Evolutionary conservation across 768 basidiomycete species (phyloP).

Genomic region (Mycena belliarum): DNA sequence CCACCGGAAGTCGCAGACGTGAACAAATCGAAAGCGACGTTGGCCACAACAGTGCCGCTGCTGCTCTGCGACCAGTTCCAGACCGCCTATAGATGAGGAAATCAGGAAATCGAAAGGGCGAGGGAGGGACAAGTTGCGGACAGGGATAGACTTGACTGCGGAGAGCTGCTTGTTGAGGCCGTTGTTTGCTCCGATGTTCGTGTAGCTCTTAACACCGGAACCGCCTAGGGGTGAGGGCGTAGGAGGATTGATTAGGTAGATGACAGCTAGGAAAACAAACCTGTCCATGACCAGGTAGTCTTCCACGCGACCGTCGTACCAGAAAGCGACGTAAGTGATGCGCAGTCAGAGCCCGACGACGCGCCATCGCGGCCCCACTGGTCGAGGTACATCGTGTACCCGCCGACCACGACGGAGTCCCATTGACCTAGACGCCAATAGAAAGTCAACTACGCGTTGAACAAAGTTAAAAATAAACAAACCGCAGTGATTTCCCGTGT

Average conservation of each 20-base stretch:
- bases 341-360: conserved; percentile 52
- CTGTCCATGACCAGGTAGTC: conserved; percentile 52
- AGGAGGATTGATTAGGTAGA: too few species aligned
- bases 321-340: conserved; percentile 43
- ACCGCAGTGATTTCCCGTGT: conserved; percentile 43
- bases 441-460: background rate
- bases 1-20: conserved; percentile 54
- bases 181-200: conserved; percentile 53
- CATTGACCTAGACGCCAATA: conserved; percentile 42
- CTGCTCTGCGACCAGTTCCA: conserved; percentile 59
- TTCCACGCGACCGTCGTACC: conserved; percentile 50
- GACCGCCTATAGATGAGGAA: conserved; percentile 30
- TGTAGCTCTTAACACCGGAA: conserved; percentile 60
- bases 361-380: conserved; percentile 46
- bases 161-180: conserved; percentile 56
- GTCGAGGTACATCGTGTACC: conserved; percentile 53
- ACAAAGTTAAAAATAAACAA: background rate
- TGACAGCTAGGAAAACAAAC: background rate
- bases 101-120: background rate
- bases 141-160: conserved; percentile 56
- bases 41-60: conserved; percentile 45
- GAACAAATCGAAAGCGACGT: conserved; percentile 67
- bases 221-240: conserved; percentile 34
- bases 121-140: conserved; percentile 30
- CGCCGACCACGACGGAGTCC: conserved; percentile 45